Evolutionary conservation across 352 stramenopile genomes (phyloP).

Genomic region (Globisporangium nagaii): DNA sequence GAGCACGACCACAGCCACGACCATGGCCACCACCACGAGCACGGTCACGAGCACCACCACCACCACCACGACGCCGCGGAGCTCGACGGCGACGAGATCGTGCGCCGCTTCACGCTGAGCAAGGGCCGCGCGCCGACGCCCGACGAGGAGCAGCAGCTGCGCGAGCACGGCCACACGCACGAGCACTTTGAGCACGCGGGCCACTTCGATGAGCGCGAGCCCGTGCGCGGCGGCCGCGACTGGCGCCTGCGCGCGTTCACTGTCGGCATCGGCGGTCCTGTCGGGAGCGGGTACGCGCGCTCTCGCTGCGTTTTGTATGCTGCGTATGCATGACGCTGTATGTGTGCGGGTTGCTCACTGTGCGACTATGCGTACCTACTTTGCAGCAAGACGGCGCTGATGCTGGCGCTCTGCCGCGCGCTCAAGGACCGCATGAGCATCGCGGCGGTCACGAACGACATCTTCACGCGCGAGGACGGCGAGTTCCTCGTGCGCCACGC

Average conservation of each 20-base stretch:
- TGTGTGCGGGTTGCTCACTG: not conserved
- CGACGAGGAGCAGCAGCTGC: constrained; percentile 73
- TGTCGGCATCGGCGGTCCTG: constrained; percentile 94
- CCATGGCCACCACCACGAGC: constrained; percentile 25
- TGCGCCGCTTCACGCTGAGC: constrained; percentile 59
- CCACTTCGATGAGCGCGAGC: constrained; percentile 63
- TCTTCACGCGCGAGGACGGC: constrained; percentile 98
- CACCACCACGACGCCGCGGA: constrained; percentile 14
- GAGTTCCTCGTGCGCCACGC: constrained; percentile 96
- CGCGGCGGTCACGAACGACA: constrained; percentile 97
- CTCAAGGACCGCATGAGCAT: constrained; percentile 83
- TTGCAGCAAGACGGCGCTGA: constrained; percentile 94
- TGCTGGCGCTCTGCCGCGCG: constrained; percentile 88
- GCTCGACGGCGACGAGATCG: constrained; percentile 59
- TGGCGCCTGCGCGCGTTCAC: constrained; percentile 89
- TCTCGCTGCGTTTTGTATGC: not conserved
- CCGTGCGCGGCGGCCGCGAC: constrained; percentile 46
- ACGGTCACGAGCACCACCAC: constrained; percentile 26
- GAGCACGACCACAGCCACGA: constrained; percentile 16
- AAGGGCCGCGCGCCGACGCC: constrained; percentile 55
- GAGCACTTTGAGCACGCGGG: constrained; percentile 85
- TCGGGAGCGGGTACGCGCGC: constrained; percentile 85
- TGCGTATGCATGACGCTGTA: not conserved
- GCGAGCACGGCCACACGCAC: constrained; percentile 85
- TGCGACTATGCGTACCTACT: not conserved